Base-by-base conservation (phyloP, 352 stramenopile genomes). In the Globisporangium sylvaticum region DNA sequence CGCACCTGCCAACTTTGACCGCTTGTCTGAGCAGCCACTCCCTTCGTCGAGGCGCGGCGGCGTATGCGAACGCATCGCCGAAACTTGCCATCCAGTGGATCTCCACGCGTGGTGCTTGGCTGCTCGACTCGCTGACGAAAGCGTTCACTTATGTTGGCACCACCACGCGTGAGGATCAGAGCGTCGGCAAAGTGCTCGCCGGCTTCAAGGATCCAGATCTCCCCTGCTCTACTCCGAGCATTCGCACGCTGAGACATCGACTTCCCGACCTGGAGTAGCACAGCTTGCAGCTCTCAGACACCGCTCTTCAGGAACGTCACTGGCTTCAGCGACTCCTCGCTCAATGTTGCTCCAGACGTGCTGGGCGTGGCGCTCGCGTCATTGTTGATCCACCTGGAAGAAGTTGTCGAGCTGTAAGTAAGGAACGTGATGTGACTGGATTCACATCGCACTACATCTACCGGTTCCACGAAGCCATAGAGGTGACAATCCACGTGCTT, bases 31-130 rank as follows among this genome's bases (percentile, higher is more conserved):
- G 34, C 5, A 64, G 58, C 24, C 39, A 64, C 25, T 64, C 25
- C 0, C 15, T 64, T 56, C 39, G 39, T 2, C 25, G 39, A 12
- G 54, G 6, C 24, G 54, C 31, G 2, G 54, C 7, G 9, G 31
- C 31, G 4, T 60, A 60, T 15, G 54, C 20, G 18, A 60, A 60
- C 29, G 15, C 14, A 2, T 46, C 54, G 15, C 8, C 4, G 1
- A 66, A 66, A 27, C 48, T 66, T 1, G 18, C 61, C 1, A 37
- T 66, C 15, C 31, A 66, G 31, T 66, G 44, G 48, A 59, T 60
- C 34, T 66, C 61, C 12, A 59, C 46, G n/a, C 44, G 61, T 4
- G 54, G 61, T 24, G 61, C 61, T 44, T 66, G 61, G 61, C 12
- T 66, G 20, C 34, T 66, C 29, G 48, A 58, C 29, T 66, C 60